Base-by-base conservation (phyloP, 768 basidiomycete genomes). In the Leccinellum rugosiceps region DNA sequence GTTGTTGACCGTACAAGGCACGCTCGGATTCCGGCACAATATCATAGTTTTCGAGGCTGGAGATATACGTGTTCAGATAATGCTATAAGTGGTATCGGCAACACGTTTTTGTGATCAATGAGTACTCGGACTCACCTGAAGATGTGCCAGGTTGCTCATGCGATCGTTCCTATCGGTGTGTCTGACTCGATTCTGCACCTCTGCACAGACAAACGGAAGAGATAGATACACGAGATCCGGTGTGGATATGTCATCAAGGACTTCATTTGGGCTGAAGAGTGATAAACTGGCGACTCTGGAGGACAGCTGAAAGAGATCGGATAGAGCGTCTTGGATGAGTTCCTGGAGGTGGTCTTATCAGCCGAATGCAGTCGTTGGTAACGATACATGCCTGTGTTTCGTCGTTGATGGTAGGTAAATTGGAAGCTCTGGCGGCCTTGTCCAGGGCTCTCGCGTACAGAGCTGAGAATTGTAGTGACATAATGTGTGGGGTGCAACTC, bases 241-340 rank as follows among this genome's bases (percentile, higher is more conserved):
- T 2, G 92, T 92, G 3, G 88, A 78, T 55, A 96, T 84, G 69
- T 96, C 93, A 46, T 92, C 88, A 17, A 94, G 74, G 0, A 78
- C 78, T 66, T 96, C 93, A 65, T 95, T 95, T 4, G 86, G 77
- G 57, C 92, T 94, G 75, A 95, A 93, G 34, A 95, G 73, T 0
- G 83, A 81, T 45, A 94, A 76, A 38, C 77, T 78, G 25, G 78
- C 62, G 55, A 93, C 77, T 25, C 84, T 80, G 31, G 78, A 73
- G 47, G 76, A 74, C 38, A 90, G 71, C 44, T 75, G 73, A 25
- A 75, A 74, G 30, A 94, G 74, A 74, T 91, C 83, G 7, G 71
- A 68, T 51, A 88, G 68, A 44, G 83, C 76, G 48, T 79, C 76
- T 43, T 77, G 75, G 26, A 92, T 69, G 53, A 89, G 71, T 60